These are phyloP conservation scores for Bauhinia variegata DNA, from an alignment of 306 rosid species.

Conservation along the genomic window DNA sequence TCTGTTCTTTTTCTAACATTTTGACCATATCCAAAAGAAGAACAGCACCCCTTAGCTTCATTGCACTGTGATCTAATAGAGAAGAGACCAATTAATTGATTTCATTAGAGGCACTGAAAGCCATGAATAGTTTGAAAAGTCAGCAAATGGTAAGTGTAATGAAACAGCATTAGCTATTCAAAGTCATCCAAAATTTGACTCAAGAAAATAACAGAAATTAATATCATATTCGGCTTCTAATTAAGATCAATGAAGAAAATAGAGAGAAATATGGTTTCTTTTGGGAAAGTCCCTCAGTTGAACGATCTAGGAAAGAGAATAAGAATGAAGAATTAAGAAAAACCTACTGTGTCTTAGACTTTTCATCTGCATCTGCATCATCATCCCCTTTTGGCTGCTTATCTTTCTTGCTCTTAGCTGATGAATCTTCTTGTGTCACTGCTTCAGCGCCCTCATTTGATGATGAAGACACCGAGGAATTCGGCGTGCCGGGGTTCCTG, in stretches of 20 bases:
- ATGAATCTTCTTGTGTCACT: conserved; percentile 54
- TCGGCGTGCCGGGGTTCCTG: conserved; percentile 53
- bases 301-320: no score
- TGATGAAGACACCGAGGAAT: conserved; percentile 71
- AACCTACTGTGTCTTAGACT: conserved; percentile 78
- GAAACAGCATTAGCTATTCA: no score
- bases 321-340: background rate
- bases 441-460: conserved; percentile 76
- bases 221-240: conserved; percentile 14
- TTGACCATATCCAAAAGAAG: conserved; percentile 23
- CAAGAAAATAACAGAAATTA: conserved; percentile 23
- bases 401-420: conserved; percentile 58
- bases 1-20: conserved; percentile 27
- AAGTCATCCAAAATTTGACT: conserved; percentile 14
- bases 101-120: conserved; percentile 7
- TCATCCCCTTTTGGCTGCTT: conserved; percentile 56
- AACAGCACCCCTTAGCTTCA: background rate
- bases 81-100: conserved; percentile 19
- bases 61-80: conserved; percentile 5
- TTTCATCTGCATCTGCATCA: conserved; percentile 51
- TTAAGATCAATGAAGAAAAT: no score
- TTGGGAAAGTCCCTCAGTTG: background rate
- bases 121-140: background rate
- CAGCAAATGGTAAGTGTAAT: no score
- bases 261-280: background rate